Percentiles rank a stretch among this genome's conserved stretches.
phyloP scores from a whole-genome alignment of 108 stramenopile species.

The Stephanodiscus triporus region DNA sequence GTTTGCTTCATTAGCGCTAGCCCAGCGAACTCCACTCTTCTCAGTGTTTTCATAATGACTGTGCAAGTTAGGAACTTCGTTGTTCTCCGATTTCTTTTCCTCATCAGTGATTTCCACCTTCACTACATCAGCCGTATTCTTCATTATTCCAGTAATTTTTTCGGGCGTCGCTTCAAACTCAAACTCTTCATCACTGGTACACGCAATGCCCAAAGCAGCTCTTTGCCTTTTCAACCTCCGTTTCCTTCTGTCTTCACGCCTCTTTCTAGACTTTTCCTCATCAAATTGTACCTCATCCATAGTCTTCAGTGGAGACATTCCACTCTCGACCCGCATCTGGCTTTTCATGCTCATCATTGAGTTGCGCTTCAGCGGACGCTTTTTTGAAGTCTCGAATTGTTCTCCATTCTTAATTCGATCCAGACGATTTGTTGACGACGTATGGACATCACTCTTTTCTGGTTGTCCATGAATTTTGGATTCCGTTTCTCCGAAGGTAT shows the following conservation, averaged over 20 bases:
- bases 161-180: slow-evolving; percentile 1
- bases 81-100: slow-evolving; percentile 12
- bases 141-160: slow-evolving; percentile 7
- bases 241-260: slow-evolving; percentile 35
- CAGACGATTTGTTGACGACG: slow-evolving; percentile 28
- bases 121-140: background rate
- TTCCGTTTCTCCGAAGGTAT: background rate
- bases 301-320: slow-evolving; percentile 37
- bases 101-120: background rate
- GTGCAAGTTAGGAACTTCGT: background rate
- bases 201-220: slow-evolving; percentile 15
- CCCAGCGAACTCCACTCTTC: slow-evolving; percentile 34
- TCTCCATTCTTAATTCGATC: slow-evolving; percentile 51
- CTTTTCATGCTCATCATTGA: slow-evolving; percentile 50
- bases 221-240: slow-evolving; percentile 21
- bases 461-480: background rate
- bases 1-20: background rate
- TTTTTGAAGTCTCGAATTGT: slow-evolving; percentile 1
- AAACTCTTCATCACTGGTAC: slow-evolving; percentile 9
- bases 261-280: slow-evolving; percentile 38
- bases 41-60: background rate
- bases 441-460: background rate
- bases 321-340: slow-evolving; percentile 35
- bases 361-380: slow-evolving; percentile 3
- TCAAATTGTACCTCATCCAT: slow-evolving; percentile 51